Evolutionary conservation across 345 rosid species (phyloP), one percentile per base, ranked within the genome.

Genomic region (Linum tenue): DNA sequence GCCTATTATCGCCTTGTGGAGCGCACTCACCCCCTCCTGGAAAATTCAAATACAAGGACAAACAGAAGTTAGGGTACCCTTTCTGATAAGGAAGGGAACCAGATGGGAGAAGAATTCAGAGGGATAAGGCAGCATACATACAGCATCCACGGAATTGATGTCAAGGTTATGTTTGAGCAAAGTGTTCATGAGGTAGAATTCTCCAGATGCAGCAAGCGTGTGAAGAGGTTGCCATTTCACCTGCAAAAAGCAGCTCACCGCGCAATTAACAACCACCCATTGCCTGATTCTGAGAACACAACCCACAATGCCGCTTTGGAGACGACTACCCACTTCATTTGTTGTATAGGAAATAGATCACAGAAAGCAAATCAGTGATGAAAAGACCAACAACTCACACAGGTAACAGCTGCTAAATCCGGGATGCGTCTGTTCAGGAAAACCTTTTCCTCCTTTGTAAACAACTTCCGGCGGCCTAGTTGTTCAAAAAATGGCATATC

Each of bases 131-230:
- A 40, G 38, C 22, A 66, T 56, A 53, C 62, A 15, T 81, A 88
- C 98, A 88, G 80, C 74, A 73, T 84, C 91, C 56, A 80, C 81
- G 22, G 88, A 85, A 78, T 88, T 88, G 74, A 94, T 90, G 70
- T 88, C 92, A 63, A 88, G 78, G 72, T 79, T 84, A 69, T 83
- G 92, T 71, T 94, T 94, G 68, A 92, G 76, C 75, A 90, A 85
- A 64, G 84, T 73, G 79, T 83, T 82, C 76, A 84, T 56, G 55
- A 90, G 85, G 72, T 84, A 83, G 79, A 86, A 90, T 76, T 92
- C 97, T 62, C 98, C 98, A 1, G 88, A 80, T 41, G 96, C 97
- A 58, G 95, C 96, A 64, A 90, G 85, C 11, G 97, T 80, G 77
- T 94, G 96, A 67, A 94, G 77, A 61, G 96, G 92, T 35, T 84